Conservation (phyloP, 805 yeast species). For the Kluyveromyces nonfermentans region DNA sequence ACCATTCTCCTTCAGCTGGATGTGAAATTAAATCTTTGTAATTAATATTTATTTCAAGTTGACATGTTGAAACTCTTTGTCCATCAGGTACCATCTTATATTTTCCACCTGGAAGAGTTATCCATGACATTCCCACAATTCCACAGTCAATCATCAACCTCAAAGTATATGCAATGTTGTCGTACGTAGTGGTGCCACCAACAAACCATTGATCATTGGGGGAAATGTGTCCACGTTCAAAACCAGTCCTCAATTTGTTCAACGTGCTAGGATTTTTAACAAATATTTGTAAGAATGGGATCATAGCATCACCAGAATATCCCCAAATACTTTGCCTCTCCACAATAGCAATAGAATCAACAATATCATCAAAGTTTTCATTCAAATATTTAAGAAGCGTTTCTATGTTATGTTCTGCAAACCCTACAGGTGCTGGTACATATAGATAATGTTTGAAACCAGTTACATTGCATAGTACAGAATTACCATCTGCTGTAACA, state of each 20-base stretch:
- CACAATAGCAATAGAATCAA: conserved; percentile 54
- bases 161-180: conserved; percentile 77
- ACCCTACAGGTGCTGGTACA: conserved; percentile 82
- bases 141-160: conserved; percentile 88
- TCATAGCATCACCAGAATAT: conserved; percentile 63
- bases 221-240: conserved; percentile 72
- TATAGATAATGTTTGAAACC: conserved; percentile 87
- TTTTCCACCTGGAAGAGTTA: conserved; percentile 70
- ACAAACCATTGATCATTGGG: conserved; percentile 56
- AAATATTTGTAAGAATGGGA: conserved; percentile 70
- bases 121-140: conserved; percentile 96
- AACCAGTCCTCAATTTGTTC: conserved; percentile 61
- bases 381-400: conserved; percentile 39
- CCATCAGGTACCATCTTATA: conserved; percentile 40
- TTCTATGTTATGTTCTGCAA: conserved; percentile 44
- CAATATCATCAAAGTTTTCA: conserved; percentile 41
- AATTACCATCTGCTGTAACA: conserved; percentile 77
- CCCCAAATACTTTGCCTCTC: conserved; percentile 92
- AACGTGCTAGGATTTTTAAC: conserved; percentile 59
- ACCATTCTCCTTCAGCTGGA: conserved; percentile 88
- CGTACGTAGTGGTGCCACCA: conserved; percentile 64
- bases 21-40: conserved; percentile 67
- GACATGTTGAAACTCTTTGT: conserved; percentile 62
- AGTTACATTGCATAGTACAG: conserved; percentile 80
- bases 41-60: conserved; percentile 67